Base-by-base conservation (phyloP, 768 basidiomycete genomes). In the Trametes cingulata region DNA sequence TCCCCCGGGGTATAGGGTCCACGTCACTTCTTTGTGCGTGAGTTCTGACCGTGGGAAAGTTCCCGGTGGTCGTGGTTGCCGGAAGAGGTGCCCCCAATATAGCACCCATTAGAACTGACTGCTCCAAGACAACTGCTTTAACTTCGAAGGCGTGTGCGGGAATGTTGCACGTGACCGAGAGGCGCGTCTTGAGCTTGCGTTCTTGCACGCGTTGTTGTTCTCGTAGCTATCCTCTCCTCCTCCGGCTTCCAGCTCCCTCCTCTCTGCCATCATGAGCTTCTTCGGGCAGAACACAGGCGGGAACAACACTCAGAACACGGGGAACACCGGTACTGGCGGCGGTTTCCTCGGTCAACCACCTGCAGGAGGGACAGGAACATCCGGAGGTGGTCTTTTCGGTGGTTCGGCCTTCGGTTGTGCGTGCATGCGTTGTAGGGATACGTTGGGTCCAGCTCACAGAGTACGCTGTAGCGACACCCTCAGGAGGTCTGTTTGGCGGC, bases 361-460 rank as follows among this genome's bases (percentile, higher is more conserved):
- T 6, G 61, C 63, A 43, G 59, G 60, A 51, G 63, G 64, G 45
- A 50, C 64, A 25, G 25, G 60, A 2, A 39, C 62, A 35, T 33
- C 62, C 52, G 60, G 60, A 20, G 49, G 57, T 14, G 45, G 53
- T n/a, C 22, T 60, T 14, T 62, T 62, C 39, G 66, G 66, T 42
- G 64, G 64, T 36, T 61, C 64, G 33, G 52, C 62, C 12, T 67
- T 65, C 33, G 66, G 66, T 35, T 61, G 66, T 62, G 12, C 52
- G 60, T 52, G 9, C 39, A 0, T 10, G 15, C 15, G 40, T 20
- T 22, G 25, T 36, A 60, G 58, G 46, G n/a, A 49, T 47, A 10
- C 57, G 52, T 12, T 45, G 9, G 43, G 43, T 14, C 45, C 12
- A 48, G 19, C 46, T 17, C 46, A 20, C 20, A 17, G 4, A 46